Base-by-base conservation (phyloP, 163 green algal species). In the Chloromonas sp. region DNA sequence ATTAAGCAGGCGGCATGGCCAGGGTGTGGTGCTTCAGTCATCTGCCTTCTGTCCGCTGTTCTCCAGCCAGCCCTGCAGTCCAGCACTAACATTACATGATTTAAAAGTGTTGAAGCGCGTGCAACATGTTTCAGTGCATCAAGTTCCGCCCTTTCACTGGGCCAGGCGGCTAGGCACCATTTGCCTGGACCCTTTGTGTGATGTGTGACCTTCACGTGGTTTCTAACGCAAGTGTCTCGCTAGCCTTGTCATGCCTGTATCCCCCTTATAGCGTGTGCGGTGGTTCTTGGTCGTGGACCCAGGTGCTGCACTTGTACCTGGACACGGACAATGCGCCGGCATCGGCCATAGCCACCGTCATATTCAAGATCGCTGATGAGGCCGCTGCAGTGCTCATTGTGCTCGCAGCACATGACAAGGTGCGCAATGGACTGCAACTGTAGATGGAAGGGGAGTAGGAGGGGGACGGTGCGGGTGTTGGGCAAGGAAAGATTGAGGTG, bases 251-350 rank as follows among this genome's bases (percentile, higher is more conserved):
- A 36, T 36, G 36, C 36, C 36, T 36, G 36, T 36, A 36, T 36
- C 36, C 36, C 36, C 36, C 36, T 36, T 36, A 36, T 36, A 36
- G 36, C 36, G 36, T 36, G 36, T 36, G 36, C 36, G 36, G 36
- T 36, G 36, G 36, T 36, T 36, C 36, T 36, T 36, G 36, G 36
- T 36, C 36, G 36, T 36, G 36, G 36, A 36, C 36, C 36, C 71
- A 81, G 2, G 61, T 57, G 77, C n/a, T 81, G n/a, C 77, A 81
- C 36, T 57, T 81, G 36, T 81, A 61, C 77, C 15, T 60, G 2
- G 77, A 81, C 77, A 81, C 77, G 2, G 77, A 81, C 77, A 81
- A 81, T 8, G 77, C 77, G 2, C 77, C 77, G 15, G 77, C 77
- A 36, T 61, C 15, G 60, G 77, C 77, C 1, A 57, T 81, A 11